Evolutionary conservation across 441 rosid genomes (phyloP).

Genomic region (Erodium trifolium): DNA sequence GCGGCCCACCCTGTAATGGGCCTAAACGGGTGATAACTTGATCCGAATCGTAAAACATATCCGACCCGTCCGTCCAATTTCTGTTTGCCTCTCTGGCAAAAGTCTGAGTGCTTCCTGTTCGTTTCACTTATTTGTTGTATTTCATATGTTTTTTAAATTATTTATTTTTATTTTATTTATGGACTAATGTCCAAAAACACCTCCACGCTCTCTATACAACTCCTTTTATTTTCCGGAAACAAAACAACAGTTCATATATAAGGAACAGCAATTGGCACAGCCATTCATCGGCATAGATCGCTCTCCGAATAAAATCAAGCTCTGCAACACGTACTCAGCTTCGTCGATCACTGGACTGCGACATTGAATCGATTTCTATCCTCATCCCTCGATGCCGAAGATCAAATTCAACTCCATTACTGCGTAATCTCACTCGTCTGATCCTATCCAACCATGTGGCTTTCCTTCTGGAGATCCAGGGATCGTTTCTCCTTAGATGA

Average conservation of each 20-base stretch:
- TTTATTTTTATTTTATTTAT: too few species aligned
- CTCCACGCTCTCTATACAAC: too few species aligned
- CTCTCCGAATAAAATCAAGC: slow-evolving; percentile 1
- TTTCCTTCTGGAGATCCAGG: slow-evolving; percentile 83
- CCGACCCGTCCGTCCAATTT: too few species aligned
- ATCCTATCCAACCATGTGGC: slow-evolving; percentile 73
- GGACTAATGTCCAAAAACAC: too few species aligned
- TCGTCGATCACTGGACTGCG: neutral
- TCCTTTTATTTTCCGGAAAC: neutral
- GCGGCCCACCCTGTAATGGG: too few species aligned
- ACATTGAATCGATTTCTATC: neutral
- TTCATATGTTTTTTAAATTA: too few species aligned
- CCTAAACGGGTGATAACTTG: too few species aligned
- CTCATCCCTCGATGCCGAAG: slow-evolving; percentile 3
- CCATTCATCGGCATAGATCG: neutral
- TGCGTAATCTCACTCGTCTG: slow-evolving; percentile 20
- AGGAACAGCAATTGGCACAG: neutral
- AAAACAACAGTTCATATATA: neutral
- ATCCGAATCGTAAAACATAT: too few species aligned
- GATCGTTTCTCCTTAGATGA: slow-evolving; percentile 91
- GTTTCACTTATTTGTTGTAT: too few species aligned
- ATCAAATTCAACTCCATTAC: neutral
- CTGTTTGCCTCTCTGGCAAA: too few species aligned
- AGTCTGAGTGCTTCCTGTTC: too few species aligned
- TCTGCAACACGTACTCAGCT: slow-evolving; percentile 3